Conservation (phyloP, 2,329 filamentous ascomycete species). For the Colletotrichum noveboracense region DNA sequence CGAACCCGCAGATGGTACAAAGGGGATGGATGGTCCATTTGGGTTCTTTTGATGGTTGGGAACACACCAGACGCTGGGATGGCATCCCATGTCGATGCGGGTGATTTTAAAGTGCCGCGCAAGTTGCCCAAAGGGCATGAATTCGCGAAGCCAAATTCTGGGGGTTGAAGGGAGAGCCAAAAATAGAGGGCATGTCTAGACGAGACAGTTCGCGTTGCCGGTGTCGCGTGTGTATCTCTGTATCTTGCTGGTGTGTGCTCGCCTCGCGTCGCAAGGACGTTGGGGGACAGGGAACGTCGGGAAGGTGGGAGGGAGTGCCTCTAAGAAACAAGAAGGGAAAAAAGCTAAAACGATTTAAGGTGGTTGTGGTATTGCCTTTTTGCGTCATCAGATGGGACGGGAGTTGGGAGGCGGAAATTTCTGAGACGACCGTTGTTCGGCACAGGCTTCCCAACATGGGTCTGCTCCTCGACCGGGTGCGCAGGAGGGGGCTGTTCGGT, state of each 20-base stretch:
- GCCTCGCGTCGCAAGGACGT: background rate
- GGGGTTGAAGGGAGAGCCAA: background rate
- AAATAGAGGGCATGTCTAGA: constrained; percentile 16
- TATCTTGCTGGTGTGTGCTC: background rate
- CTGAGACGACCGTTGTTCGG: constrained; percentile 17
- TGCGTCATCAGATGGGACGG: constrained; percentile 16
- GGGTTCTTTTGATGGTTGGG: background rate
- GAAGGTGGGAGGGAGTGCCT: background rate
- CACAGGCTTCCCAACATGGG: constrained; percentile 6
- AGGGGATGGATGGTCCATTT: background rate
- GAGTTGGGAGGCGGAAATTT: background rate
- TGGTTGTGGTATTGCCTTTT: background rate
- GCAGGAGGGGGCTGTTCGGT: background rate
- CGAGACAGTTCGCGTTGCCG: constrained; percentile 9
- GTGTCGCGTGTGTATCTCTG: background rate
- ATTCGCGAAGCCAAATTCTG: background rate
- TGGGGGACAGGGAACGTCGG: background rate
- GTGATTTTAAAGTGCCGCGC: constrained; percentile 5
- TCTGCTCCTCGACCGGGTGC: background rate
- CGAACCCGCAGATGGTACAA: background rate
- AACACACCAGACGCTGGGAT: background rate
- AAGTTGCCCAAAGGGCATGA: constrained; percentile 4
- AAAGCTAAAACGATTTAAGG: constrained; percentile 11
- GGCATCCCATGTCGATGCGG: constrained; percentile 1
- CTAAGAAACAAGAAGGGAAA: background rate